Conservation (phyloP, 2,329 filamentous ascomycete genomes). For the Atkinsonella hypoxylon region DNA sequence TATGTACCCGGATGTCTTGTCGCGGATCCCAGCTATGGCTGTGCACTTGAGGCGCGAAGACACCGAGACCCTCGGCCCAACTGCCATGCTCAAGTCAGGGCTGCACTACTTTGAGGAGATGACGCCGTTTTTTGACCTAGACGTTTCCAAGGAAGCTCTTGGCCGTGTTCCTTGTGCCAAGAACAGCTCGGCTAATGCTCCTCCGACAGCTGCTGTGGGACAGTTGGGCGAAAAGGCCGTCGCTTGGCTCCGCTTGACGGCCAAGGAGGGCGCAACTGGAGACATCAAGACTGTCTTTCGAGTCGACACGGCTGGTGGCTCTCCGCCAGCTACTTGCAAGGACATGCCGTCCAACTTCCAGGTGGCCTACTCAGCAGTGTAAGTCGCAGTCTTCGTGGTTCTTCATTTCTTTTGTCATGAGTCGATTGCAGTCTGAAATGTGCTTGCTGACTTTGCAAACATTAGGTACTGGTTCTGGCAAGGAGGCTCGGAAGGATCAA, state of each 20-base stretch:
- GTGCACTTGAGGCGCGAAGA: slow-evolving; percentile 50
- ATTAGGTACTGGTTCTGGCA: slow-evolving; percentile 28
- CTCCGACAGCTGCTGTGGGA: slow-evolving; percentile 46
- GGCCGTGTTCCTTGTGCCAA: slow-evolving; percentile 54
- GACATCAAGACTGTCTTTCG: slow-evolving; percentile 68
- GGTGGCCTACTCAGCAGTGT: slow-evolving; percentile 75
- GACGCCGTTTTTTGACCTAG: slow-evolving; percentile 71
- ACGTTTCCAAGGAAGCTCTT: slow-evolving; percentile 39
- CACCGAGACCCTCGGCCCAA: slow-evolving; percentile 35
- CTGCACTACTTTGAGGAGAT: slow-evolving; percentile 69
- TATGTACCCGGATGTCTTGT: slow-evolving; percentile 53
- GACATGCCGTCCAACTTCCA: slow-evolving; percentile 52
- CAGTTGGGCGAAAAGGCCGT: slow-evolving; percentile 57
- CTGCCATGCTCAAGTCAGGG: slow-evolving; percentile 54
- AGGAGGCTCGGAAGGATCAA: not conserved
- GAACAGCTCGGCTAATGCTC: slow-evolving; percentile 48
- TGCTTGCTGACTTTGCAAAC: not conserved
- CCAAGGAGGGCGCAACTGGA: slow-evolving; percentile 40
- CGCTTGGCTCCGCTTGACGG: slow-evolving; percentile 64
- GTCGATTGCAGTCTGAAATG: not conserved
- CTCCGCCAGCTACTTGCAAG: slow-evolving; percentile 59
- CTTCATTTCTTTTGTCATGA: not conserved
- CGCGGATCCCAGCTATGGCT: slow-evolving; percentile 52
- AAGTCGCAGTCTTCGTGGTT: slow-evolving; percentile 38
- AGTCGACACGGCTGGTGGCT: slow-evolving; percentile 72